Conservation (phyloP, 805 yeast genomes). For the Metschnikowia colocasiae region DNA sequence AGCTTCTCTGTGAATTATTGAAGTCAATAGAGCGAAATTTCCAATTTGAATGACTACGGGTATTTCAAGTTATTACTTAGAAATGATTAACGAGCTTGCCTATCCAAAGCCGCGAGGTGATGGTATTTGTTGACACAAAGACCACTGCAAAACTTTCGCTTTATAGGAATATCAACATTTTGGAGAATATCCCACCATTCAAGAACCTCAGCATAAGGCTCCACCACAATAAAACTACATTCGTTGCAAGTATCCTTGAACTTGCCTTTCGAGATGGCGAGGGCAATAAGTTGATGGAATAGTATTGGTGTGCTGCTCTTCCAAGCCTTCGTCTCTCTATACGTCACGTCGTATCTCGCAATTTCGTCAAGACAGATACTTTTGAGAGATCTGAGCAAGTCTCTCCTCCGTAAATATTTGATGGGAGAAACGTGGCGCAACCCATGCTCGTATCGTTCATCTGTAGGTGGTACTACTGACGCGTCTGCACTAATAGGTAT, state of each 20-base stretch:
- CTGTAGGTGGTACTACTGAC: slow-evolving; percentile 6
- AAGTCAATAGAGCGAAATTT: not conserved
- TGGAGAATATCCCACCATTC: slow-evolving; percentile 68
- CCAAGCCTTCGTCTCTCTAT: slow-evolving; percentile 55
- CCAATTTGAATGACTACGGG: not conserved
- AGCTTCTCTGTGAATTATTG: not conserved
- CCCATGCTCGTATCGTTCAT: slow-evolving; percentile 3
- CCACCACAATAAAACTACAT: slow-evolving; percentile 47
- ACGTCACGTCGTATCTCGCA: slow-evolving; percentile 50
- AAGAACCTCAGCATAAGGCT: slow-evolving; percentile 53
- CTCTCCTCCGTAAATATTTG: slow-evolving; percentile 18
- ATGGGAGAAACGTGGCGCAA: slow-evolving; percentile 23
- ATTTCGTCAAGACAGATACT: slow-evolving; percentile 47
- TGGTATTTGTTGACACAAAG: slow-evolving; percentile 36
- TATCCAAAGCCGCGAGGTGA: not conserved
- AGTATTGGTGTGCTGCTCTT: slow-evolving; percentile 43
- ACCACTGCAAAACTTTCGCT: slow-evolving; percentile 53
- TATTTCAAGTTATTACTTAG: not conserved
- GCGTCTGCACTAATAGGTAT: slow-evolving; percentile 27
- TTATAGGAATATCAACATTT: slow-evolving; percentile 49
- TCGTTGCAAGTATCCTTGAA: slow-evolving; percentile 51
- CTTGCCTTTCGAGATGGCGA: slow-evolving; percentile 50
- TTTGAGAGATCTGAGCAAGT: slow-evolving; percentile 43
- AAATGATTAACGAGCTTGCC: not conserved
- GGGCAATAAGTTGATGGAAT: slow-evolving; percentile 44